Base-by-base conservation (phyloP, 1,139 yeast genomes). In the Taphrina wiesneri region DNA sequence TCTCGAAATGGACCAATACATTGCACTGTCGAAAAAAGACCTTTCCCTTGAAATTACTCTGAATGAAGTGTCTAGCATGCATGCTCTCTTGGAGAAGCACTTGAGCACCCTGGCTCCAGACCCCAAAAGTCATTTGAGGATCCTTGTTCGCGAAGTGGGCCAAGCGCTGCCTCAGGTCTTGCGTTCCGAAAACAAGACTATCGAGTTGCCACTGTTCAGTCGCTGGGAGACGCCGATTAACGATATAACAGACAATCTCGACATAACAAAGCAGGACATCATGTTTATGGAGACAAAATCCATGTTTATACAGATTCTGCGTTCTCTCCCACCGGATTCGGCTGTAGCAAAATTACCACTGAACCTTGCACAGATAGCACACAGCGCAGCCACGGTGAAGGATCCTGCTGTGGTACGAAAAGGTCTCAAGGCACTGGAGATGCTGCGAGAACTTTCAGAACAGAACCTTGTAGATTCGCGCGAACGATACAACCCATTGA, bases 1-100 rank as follows among this genome's bases (percentile, higher is more conserved):
- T 3, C 73, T 78, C 21, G 80, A 78, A 68, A 74, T 78, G 74
- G 81, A 78, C 68, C 80, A 78, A 70, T 78, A 77, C 68, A 76
- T 77, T 26, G 80, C 80, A 0, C 70, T 78, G 54, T 76, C 79
- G 32, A 75, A 77, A 67, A 75, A 75, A 65, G 79, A 77, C 53
- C 71, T 78, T 17, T 66, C 67, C 23, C 71, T 78, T 45, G 75
- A 75, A 56, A 76, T 78, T 57, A 73, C 79, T 1, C 69, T 77
- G 60, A 76, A 77, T 63, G 81, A 78, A 67, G 72, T 77, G 30
- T 76, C 74, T 63, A 75, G 77, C 30, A 78, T 77, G 76, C 80
- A 78, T 69, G 71, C 73, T 1, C 67, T 78, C 47, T 70, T 78
- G 41, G 76, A 72, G 54, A 77, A 78, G 68, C 77, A 78, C 69